phyloP scores from a whole-genome alignment of 257 asterid species.

The Solanum lignicaule region DNA sequence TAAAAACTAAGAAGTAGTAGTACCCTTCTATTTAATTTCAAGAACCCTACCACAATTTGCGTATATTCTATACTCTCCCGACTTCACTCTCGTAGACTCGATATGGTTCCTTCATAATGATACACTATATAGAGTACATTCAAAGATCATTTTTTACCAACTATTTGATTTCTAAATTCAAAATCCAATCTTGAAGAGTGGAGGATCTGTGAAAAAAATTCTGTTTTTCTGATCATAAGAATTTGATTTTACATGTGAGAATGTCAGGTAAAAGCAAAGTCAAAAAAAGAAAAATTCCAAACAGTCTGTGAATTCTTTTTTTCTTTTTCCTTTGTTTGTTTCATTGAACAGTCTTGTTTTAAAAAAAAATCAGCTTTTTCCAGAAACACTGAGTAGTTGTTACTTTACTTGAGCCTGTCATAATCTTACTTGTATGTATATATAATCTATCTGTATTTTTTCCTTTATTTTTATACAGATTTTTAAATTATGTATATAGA shows the following conservation, averaged over 20 bases:
- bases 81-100: background rate
- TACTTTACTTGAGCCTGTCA: slow-evolving; percentile 8
- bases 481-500: background rate
- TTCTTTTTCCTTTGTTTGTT: background rate
- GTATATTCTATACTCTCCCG: too few relatives aligned
- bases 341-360: background rate
- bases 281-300: background rate
- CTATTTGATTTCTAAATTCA: background rate
- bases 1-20: background rate
- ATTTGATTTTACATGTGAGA: slow-evolving; percentile 19
- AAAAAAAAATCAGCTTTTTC: slow-evolving; percentile 6
- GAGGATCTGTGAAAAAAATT: background rate
- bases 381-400: background rate
- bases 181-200: background rate
- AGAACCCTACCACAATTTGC: background rate
- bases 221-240: background rate
- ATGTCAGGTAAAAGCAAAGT: slow-evolving; percentile 26
- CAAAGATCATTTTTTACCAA: background rate
- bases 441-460: background rate
- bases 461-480: background rate
- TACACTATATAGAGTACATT: background rate
- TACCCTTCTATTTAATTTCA: background rate
- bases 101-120: too few relatives aligned
- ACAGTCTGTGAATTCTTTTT: background rate
- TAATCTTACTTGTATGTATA: background rate